Conservation (phyloP, 148 eudicot genomes). For the Arctostaphylos glauca region DNA sequence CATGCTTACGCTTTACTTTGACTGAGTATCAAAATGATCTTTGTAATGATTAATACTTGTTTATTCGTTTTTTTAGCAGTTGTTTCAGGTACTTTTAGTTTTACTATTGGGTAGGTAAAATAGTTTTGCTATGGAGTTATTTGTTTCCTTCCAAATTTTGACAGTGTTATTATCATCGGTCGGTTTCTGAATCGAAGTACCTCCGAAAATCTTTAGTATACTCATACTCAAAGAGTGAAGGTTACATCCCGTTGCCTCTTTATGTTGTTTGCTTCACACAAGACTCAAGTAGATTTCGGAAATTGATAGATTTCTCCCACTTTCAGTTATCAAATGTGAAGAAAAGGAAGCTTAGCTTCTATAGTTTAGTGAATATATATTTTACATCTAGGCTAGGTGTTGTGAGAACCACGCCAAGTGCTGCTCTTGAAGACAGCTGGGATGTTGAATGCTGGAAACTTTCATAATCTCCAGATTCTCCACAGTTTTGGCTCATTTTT, state of each 20-base stretch:
- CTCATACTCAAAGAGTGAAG: background rate
- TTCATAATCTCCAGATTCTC: background rate
- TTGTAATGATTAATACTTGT: background rate
- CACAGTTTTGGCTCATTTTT: background rate
- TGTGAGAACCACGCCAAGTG: background rate
- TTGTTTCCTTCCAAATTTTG: background rate
- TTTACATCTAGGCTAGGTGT: background rate
- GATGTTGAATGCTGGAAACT: background rate
- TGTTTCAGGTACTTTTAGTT: background rate
- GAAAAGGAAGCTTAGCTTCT: background rate
- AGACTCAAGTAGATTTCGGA: background rate
- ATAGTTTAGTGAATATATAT: background rate
- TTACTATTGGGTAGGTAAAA: background rate
- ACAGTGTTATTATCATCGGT: background rate
- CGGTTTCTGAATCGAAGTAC: background rate
- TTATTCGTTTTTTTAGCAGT: background rate
- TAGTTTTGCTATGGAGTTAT: background rate
- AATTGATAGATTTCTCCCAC: background rate
- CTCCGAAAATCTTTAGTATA: background rate
- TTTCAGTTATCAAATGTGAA: background rate
- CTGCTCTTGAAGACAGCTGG: background rate
- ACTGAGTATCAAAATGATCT: background rate
- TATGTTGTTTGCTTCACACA: background rate
- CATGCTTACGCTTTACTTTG: background rate
- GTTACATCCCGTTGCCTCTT: background rate